Conservation (phyloP, 2,329 filamentous ascomycete species). For the Fusarium equiseti region DNA sequence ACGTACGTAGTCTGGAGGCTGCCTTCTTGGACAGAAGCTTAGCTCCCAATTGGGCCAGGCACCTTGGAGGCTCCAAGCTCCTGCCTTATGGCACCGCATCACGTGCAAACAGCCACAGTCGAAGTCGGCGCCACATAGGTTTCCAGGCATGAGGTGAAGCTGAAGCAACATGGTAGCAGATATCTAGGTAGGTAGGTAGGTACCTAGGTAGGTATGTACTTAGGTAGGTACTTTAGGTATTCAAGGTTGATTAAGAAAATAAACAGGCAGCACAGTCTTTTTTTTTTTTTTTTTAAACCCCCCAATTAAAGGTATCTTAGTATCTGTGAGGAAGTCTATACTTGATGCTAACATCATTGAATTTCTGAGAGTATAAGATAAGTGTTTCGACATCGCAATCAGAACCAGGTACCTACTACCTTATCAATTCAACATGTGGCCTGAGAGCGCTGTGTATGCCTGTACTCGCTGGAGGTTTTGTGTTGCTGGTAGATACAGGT, state of each 20-base stretch:
- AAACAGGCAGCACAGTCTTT: not conserved
- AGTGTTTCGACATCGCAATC: not conserved
- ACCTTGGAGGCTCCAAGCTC: conserved; percentile 29
- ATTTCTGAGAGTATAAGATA: not conserved
- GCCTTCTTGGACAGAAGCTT: conserved; percentile 49
- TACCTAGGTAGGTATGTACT: no score
- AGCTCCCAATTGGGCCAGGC: conserved; percentile 48
- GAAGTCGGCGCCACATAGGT: conserved; percentile 18
- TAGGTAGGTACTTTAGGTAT: no score
- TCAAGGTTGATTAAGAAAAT: no score
- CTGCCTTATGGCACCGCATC: conserved; percentile 34
- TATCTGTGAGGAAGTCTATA: not conserved
- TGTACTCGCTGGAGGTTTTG: not conserved
- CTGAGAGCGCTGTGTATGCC: not conserved
- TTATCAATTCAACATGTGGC: not conserved
- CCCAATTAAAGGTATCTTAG: not conserved
- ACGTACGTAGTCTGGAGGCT: conserved; percentile 52
- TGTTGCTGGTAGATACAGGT: not conserved
- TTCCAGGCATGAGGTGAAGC: not conserved
- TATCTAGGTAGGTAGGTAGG: no score
- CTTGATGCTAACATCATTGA: not conserved
- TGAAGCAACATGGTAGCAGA: no score
- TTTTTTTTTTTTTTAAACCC: not conserved
- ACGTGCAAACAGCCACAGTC: conserved; percentile 32
- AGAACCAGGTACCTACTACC: not conserved